Conservation (phyloP, 352 stramenopile species). For the Phytophthora europaea region DNA sequence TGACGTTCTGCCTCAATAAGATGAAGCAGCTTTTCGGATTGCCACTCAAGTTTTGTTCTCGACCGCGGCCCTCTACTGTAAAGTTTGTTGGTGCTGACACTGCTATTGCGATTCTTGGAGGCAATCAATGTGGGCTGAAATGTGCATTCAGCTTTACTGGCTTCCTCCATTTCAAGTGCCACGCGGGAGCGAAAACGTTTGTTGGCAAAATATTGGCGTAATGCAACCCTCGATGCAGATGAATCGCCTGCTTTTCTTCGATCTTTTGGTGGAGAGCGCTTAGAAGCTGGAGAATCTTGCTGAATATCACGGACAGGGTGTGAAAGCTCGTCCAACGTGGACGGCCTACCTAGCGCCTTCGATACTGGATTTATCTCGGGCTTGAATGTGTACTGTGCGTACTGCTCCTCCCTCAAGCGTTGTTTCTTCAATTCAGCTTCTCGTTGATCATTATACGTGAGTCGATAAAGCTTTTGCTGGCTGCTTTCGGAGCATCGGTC, state of each 20-base stretch:
- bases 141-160: constrained; percentile 75
- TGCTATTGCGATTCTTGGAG: constrained; percentile 28
- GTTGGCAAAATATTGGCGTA: constrained; percentile 69
- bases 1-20: constrained; percentile 71
- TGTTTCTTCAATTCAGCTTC: constrained; percentile 72
- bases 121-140: constrained; percentile 66
- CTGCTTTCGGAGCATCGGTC: constrained; percentile 69
- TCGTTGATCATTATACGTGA: constrained; percentile 77
- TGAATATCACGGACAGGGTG: constrained; percentile 46
- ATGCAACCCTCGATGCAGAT: constrained; percentile 36
- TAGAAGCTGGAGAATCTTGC: constrained; percentile 1
- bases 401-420: constrained; percentile 59
- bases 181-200: constrained; percentile 80
- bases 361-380: constrained; percentile 84
- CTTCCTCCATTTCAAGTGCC: constrained; percentile 73
- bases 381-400: constrained; percentile 77
- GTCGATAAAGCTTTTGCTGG: constrained; percentile 67
- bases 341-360: constrained; percentile 59
- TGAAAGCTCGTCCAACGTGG: constrained; percentile 58
- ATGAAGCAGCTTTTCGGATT: constrained; percentile 74
- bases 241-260: constrained; percentile 3
- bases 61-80: constrained; percentile 34
- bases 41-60: constrained; percentile 49
- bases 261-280: constrained; percentile 21
- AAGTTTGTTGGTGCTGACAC: constrained; percentile 59